Base-by-base conservation (phyloP, 129 eudicot species). In the Rutidosis leptorrhynchoides region DNA sequence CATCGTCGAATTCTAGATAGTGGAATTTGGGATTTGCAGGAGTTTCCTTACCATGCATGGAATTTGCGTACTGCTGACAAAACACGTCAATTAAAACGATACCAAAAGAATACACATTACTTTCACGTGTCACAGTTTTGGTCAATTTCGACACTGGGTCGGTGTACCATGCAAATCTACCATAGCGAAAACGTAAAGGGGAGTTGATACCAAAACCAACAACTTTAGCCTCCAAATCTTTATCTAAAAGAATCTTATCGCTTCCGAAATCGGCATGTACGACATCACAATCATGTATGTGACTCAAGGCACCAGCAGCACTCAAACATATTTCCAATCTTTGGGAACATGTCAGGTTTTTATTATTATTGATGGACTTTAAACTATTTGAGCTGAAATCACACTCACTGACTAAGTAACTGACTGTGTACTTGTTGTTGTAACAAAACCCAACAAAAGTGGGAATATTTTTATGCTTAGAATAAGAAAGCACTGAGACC, bases 41-140 rank as follows among this genome's bases (percentile, higher is more conserved):
- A n/a, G n/a, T n/a, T n/a, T n/a, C n/a, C n/a, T n/a, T n/a, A n/a
- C n/a, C n/a, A n/a, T n/a, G n/a, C n/a, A n/a, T n/a, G n/a, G n/a
- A n/a, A n/a, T 10, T 16, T 2, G 2, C 2, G 7, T 15, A 22
- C 21, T 35, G 5, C 1, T 11, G 9, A 27, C 70, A 56, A 12
- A 15, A 57, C 42, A 57, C 35, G 57, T 62, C 74, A 55, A 52
- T 30, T 66, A 69, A 6, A 25, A 70, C 2, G 15, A 42, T 21
- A 43, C 74, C 74, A 15, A 58, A 70, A 1, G 8, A 68, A 35
- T 68, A 68, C 14, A 68, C 72, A 33, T 68, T 63, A 68, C 54
- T 32, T 68, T 68, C 54, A 23, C 62, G 72, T 53, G 72, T 68
- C 63, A 22, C 17, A 22, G n/a, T 53, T 25, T 8, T 20, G 23